A percentile compares a stretch with the other conserved stretches of the same genome.
These are phyloP conservation scores for Rhizoctonia solani DNA, from an alignment of 1,284 basidiomycete genomes.

Conservation along the genomic window DNA sequence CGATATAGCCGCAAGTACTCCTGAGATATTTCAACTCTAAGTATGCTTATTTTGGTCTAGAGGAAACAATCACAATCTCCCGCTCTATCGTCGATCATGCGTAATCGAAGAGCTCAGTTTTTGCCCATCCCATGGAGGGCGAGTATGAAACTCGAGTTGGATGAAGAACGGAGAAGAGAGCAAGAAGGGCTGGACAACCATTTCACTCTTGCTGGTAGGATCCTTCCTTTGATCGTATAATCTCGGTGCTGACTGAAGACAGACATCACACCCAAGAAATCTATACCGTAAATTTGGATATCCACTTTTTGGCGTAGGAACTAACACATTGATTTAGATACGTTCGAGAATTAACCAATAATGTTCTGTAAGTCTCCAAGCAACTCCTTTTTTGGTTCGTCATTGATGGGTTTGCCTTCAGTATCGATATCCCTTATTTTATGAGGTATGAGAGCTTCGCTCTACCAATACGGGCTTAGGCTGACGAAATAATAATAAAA, in stretches of 20 bases:
- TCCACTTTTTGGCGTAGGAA: background rate
- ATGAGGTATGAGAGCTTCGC: conserved; percentile 41
- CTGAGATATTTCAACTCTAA: background rate
- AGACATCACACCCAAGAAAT: conserved; percentile 54
- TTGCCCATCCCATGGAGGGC: conserved; percentile 60
- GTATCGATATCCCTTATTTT: conserved; percentile 53
- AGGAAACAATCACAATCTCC: conserved; percentile 49
- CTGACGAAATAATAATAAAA: conserved; percentile 38
- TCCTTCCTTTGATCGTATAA: conserved; percentile 26
- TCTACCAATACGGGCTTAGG: background rate
- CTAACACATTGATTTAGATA: conserved; percentile 38
- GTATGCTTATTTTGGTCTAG: conserved; percentile 39
- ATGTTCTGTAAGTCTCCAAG: conserved; percentile 54
- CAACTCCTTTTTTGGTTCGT: conserved; percentile 45
- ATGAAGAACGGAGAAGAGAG: conserved; percentile 49
- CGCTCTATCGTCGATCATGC: conserved; percentile 50
- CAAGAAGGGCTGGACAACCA: conserved; percentile 52
- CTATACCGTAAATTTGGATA: conserved; percentile 46
- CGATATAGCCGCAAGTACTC: conserved; percentile 47
- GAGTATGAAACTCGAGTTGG: conserved; percentile 50
- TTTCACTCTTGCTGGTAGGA: conserved; percentile 50
- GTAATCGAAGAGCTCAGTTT: conserved; percentile 52
- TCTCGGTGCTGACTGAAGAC: background rate
- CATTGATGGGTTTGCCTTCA: conserved; percentile 36
- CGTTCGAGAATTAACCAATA: conserved; percentile 54